A percentile compares a stretch with the other conserved stretches of the same genome.
Conservation (phyloP, 2,329 filamentous ascomycete genomes). For the Calonectria fujianensis region DNA sequence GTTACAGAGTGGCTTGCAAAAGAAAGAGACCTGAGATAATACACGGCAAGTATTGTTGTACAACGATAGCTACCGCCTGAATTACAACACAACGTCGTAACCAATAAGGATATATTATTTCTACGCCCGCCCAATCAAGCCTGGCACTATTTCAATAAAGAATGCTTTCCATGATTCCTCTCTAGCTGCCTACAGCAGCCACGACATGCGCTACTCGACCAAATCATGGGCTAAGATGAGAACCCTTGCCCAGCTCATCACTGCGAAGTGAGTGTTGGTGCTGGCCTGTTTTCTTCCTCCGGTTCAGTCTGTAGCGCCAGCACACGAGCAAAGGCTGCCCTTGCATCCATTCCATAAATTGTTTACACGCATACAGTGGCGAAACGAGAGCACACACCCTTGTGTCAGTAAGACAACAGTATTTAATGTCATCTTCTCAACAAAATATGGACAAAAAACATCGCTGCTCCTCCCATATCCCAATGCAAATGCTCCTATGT, state of each 20-base stretch:
- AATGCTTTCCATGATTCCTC: background rate
- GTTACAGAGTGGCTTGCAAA: conserved; percentile 19
- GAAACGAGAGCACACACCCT: background rate
- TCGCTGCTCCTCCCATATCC: conserved; percentile 46
- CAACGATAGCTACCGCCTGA: background rate
- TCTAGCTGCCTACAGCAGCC: background rate
- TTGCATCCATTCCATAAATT: background rate
- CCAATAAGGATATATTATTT: background rate
- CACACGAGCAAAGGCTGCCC: background rate
- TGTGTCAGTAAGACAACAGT: background rate
- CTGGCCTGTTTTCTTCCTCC: background rate
- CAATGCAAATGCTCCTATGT: conserved; percentile 52
- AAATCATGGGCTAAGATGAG: background rate
- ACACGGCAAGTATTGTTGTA: background rate
- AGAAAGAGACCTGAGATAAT: conserved; percentile 16
- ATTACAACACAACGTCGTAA: background rate
- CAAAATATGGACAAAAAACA: conserved; percentile 40
- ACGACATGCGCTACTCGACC: background rate
- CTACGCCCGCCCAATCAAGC: background rate
- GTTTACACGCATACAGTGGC: background rate
- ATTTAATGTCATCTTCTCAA: background rate
- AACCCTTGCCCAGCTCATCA: background rate
- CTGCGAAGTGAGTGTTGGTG: background rate
- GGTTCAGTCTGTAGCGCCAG: background rate
- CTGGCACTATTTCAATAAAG: background rate